Evolutionary conservation across 2,329 filamentous ascomycete species (phyloP).

Genomic region (Claviceps humidiphila): DNA sequence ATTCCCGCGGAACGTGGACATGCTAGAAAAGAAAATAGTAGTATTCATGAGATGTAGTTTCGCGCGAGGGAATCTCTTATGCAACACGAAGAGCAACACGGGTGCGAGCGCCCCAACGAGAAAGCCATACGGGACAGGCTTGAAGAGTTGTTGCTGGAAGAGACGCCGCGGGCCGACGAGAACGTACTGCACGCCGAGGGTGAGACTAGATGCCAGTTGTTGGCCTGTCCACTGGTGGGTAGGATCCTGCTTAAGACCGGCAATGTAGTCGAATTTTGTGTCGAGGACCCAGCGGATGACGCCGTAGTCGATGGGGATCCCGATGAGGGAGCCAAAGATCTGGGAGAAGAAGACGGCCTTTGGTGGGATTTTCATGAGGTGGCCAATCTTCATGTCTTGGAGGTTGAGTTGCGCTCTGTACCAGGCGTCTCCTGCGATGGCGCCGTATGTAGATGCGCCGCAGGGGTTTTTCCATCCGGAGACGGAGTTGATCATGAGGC

Average conservation of each 20-base stretch:
- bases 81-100: constrained; percentile 33
- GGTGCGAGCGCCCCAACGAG: constrained; percentile 34
- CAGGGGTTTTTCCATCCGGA: constrained; percentile 39
- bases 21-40: constrained; percentile 46
- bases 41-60: constrained; percentile 47
- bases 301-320: constrained; percentile 47
- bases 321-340: constrained; percentile 43
- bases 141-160: constrained; percentile 34
- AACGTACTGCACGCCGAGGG: constrained; percentile 46
- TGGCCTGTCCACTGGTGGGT: constrained; percentile 51
- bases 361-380: constrained; percentile 50
- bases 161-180: constrained; percentile 38
- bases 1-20: constrained; percentile 46
- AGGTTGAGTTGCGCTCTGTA: constrained; percentile 44
- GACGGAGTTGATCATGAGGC: constrained; percentile 42
- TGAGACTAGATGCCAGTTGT: constrained; percentile 34
- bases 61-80: constrained; percentile 36
- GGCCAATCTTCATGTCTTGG: constrained; percentile 51
- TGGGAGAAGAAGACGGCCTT: constrained; percentile 47
- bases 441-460: constrained; percentile 43
- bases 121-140: constrained; percentile 38
- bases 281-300: constrained; percentile 47
- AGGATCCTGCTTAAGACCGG: constrained; percentile 36
- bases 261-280: constrained; percentile 41
- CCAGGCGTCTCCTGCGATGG: constrained; percentile 49